Conservation (phyloP, 805 yeast species). For the Wickerhamiella sorbophila region DNA sequence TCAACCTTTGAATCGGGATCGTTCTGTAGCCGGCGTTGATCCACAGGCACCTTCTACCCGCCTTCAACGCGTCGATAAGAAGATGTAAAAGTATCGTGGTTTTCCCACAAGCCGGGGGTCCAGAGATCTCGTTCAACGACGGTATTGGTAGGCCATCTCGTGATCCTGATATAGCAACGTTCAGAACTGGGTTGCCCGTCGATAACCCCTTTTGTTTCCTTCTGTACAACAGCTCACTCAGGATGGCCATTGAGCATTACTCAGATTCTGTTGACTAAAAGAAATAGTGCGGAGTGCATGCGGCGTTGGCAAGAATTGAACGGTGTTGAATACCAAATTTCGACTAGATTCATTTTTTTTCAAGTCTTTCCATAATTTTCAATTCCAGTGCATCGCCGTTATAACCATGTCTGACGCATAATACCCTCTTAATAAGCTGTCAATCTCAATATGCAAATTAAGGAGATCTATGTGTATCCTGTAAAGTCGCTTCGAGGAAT, state of each 20-base stretch:
- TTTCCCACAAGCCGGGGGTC: conserved; percentile 23
- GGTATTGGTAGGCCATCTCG: conserved; percentile 8
- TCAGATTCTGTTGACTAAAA: too few relatives aligned
- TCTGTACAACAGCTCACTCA: conserved; percentile 5
- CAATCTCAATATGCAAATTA: conserved; percentile 12
- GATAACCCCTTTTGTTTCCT: neutral
- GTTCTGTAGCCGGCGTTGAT: conserved; percentile 12
- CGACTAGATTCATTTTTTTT: too few relatives aligned
- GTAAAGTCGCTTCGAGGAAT: conserved; percentile 25
- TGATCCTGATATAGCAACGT: conserved; percentile 5
- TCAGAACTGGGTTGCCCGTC: conserved; percentile 8
- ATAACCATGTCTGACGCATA: too few relatives aligned
- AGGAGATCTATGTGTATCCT: conserved; percentile 19
- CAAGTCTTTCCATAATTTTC: too few relatives aligned
- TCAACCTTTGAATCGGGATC: conserved; percentile 16
- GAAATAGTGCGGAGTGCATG: too few relatives aligned
- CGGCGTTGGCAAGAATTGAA: neutral
- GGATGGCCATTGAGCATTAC: conserved; percentile 8
- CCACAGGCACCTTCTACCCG: conserved; percentile 17
- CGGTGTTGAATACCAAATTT: neutral
- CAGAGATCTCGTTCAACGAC: conserved; percentile 17
- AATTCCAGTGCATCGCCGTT: too few relatives aligned
- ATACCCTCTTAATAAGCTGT: too few relatives aligned
- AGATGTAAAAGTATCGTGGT: conserved; percentile 16
- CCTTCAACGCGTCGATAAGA: conserved; percentile 12